Evolutionary conservation across 208 protist genomes (phyloP), one percentile per base, ranked within the genome.

Genomic region (Trypanosomatidae sp.): DNA sequence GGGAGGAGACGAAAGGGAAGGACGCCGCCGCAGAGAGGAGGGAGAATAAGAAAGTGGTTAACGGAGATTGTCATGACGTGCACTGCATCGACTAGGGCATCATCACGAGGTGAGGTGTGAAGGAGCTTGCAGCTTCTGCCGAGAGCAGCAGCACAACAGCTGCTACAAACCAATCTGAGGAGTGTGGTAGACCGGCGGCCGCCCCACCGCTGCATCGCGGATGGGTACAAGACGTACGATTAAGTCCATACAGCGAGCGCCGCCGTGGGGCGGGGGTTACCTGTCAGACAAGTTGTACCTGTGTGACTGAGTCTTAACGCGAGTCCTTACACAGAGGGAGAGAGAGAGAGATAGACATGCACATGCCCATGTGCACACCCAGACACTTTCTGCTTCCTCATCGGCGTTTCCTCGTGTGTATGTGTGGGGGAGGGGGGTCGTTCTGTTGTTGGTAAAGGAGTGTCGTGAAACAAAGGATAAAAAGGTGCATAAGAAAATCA

Each of bases 401-500:
- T 28, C 59, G 13, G 36, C 10, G 3, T 19, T 44, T 65, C 17
- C 12, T 41, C n/a, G 7, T 33, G 19, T 62, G 36, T 6, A 39
- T 59, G 22, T 22, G 47, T 22, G 47, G 46, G 46, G 15, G 46
- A 50, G 47, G 47, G 47, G 52, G 33, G 25, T 66, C 33, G 8
- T 36, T 68, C 5, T 68, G 15, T 49, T 39, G 17, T 22, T 43
- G 22, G 30, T 10, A 68, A 68, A 53, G 44, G 10, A 68, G 8
- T 22, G 62, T 19, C 43, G 41, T 68, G 44, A 68, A 6, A 33
- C 36, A 36, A 66, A 53, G 1, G n/a, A 68, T 53, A 68, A 53
- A 76, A 60, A 17, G 3, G 36, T 19, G 12, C 56, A 43, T 10
- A 56, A 58, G 43, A 36, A 56, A 56, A 68, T 68, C 64, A 68